Evolutionary conservation across 1,284 basidiomycete genomes (phyloP), one percentile per base, ranked within the genome.

Genomic region (Trametes pubescens): DNA sequence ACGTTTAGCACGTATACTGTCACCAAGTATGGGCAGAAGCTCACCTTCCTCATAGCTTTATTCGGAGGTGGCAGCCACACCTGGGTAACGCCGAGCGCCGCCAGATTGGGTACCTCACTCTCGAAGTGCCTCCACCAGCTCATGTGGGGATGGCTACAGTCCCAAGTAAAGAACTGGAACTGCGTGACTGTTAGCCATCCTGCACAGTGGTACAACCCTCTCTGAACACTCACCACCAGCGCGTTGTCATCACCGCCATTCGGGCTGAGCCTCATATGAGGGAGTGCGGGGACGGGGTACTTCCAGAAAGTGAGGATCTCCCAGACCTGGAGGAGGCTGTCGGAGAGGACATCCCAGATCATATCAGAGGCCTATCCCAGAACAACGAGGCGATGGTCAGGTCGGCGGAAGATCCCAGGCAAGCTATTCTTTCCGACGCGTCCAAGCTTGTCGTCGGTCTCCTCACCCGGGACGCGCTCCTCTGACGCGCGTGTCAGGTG

Each of bases 41-140:
- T 68, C 75, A 90, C 91, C 74, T 81, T 82, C 59, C 77, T 75
- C 74, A 85, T 88, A 21, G 88, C 91, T 74, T 93, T 94, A 72
- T 90, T 89, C 14, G 90, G 88, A 6, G 91, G 92, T 43, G 87
- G 94, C 65, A 85, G 82, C 96, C 91, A 93, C 7, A 88, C 82
- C 73, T 92, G 91, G 0, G 95, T 96, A 71, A 97, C 86, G 26
- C 96, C 96, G 72, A 95, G 84, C 37, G 86, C 81, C 9, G 86
- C 86, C 24, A 98, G 84, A 38, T 77, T 79, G 29, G 92, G 87
- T 18, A 91, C 80, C 72, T 96, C 89, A 10, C 74, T 73, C 71
- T 91, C 87, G 54, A 96, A 86, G 78, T 94, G 88, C 69, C 87
- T 86, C 94, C 94, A 98, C 91, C 92, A 93, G 73, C 86, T 93